Base-by-base conservation (phyloP, 495 filamentous ascomycete genomes). In the Xylaria castorea region DNA sequence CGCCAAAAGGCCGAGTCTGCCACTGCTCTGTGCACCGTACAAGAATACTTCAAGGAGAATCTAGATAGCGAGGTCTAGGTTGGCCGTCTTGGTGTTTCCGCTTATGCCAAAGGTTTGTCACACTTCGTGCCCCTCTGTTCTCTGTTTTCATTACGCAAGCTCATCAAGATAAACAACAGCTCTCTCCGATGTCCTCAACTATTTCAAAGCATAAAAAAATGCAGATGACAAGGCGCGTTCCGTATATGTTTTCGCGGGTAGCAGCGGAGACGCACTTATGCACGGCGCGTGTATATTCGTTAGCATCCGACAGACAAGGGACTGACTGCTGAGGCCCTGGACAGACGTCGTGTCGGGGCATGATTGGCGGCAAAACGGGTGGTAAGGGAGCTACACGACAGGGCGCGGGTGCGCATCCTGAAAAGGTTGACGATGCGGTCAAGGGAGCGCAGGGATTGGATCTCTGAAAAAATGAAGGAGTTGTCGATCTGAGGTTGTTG, bases 1-100 rank as follows among this genome's bases (percentile, higher is more conserved):
- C n/a, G n/a, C n/a, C n/a, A 84, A 72, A 85, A 84, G 70, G 71
- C 38, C 34, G 27, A 62, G 66, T 51, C 44, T 22, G 65, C 51
- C 40, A 68, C 64, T 67, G 51, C n/a, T n/a, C n/a, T n/a, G n/a
- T n/a, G n/a, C n/a, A n/a, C n/a, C n/a, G n/a, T n/a, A n/a, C n/a
- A 55, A 55, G 51, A 55, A 55, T 22, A 55, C 51, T 55, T 55
- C 51, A 55, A 55, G 51, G 51, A 55, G 22, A 55, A 55, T 27
- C 51, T 9, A 55, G 51, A 55, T 55, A 55, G 3, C 51, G 51
- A 55, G 51, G 51, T 55, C 22, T 55, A 27, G n/a, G 51, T 55
- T 55, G 51, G 51, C 51, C 51, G 51, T 55, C 51, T 55, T 55
- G 51, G 51, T 27, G 22, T 55, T 55, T 55, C 51, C 51, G 51